phyloP scores from a whole-genome alignment of 345 rosid genomes.

The Brassica juncea region DNA sequence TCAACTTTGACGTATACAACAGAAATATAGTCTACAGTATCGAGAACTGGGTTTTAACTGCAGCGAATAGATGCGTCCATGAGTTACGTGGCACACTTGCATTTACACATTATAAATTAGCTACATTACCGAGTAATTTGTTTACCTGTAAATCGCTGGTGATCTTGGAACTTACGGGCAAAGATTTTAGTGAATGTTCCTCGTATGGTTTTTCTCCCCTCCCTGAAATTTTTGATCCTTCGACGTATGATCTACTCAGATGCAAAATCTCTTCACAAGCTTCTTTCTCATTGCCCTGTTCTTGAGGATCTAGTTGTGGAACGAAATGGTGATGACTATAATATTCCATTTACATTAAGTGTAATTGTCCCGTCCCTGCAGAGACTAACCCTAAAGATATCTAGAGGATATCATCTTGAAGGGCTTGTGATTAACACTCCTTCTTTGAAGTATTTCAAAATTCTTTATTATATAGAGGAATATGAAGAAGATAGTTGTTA shows the following conservation, averaged over 20 bases:
- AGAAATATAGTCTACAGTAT: background rate
- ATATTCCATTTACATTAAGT: background rate
- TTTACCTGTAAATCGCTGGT: background rate
- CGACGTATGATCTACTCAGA: background rate
- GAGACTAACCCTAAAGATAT: slow-evolving; percentile 2
- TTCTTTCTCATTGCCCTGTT: slow-evolving; percentile 1
- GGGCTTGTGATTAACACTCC: background rate
- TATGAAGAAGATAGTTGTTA: background rate
- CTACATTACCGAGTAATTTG: background rate
- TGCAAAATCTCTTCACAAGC: background rate
- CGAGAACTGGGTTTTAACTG: background rate
- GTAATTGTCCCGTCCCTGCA: slow-evolving; percentile 2
- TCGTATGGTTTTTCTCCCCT: background rate
- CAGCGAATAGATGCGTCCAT: background rate
- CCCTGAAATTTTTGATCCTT: background rate
- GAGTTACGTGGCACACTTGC: background rate
- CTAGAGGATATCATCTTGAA: background rate
- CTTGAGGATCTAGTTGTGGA: slow-evolving; percentile 19
- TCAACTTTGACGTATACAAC: background rate
- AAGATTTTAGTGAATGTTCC: background rate
- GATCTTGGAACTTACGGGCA: background rate
- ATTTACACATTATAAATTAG: background rate
- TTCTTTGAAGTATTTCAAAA: background rate
- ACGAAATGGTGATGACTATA: background rate
- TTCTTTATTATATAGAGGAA: background rate